phyloP scores from a whole-genome alignment of 139 green algal genomes.

The Diplosphaera chodatii region DNA sequence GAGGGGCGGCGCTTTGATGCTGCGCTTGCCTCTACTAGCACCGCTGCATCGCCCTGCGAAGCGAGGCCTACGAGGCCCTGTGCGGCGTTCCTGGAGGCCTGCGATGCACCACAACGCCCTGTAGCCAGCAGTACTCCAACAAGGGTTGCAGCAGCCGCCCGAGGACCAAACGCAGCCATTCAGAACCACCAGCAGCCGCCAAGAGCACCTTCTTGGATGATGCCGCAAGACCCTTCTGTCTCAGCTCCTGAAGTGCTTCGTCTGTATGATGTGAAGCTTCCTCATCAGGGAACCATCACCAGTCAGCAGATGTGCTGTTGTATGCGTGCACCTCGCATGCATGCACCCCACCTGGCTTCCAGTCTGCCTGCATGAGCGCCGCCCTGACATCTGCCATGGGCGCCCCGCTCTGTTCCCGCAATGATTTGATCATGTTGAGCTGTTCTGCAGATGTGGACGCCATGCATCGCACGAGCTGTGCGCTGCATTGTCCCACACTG shows the following conservation, averaged over 20 bases:
- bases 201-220: slow-evolving; percentile 81
- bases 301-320: no score
- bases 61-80: slow-evolving; percentile 81
- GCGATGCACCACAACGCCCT: no score
- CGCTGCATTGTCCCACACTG: neutral
- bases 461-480: slow-evolving; percentile 2
- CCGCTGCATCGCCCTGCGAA: slow-evolving; percentile 5
- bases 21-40: slow-evolving; percentile 40
- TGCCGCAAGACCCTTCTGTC: slow-evolving; percentile 78
- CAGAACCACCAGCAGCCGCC: neutral
- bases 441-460: slow-evolving; percentile 25
- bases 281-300: no score
- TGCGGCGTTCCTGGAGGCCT: slow-evolving; percentile 59
- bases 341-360: slow-evolving; percentile 46
- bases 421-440: slow-evolving; percentile 64
- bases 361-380: slow-evolving; percentile 46
- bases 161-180: no score
- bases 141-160: no score
- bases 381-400: slow-evolving; percentile 82
- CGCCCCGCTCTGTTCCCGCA: slow-evolving; percentile 65
- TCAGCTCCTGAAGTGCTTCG: slow-evolving; percentile 50
- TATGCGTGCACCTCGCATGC: no score
- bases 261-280: no score
- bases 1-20: no score
- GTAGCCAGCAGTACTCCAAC: no score